Evolutionary conservation across 306 rosid species (phyloP).

Genomic region (Echinosophora koreensis): DNA sequence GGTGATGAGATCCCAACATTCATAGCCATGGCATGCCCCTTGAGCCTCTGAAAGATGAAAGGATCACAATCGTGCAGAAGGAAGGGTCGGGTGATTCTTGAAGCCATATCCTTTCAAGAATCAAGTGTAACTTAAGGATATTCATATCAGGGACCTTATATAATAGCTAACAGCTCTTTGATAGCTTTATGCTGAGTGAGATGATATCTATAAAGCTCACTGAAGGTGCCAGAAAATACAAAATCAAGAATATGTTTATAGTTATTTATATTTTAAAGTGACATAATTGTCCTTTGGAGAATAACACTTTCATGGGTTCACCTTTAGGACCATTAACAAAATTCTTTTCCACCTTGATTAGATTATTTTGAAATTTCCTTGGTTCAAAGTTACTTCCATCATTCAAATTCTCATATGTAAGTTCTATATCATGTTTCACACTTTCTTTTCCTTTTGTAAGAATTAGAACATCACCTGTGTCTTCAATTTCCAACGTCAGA

Average conservation of each 20-base stretch:
- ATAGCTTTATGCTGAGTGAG: conserved; percentile 39
- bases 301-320: no score
- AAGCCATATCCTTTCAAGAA: conserved; percentile 17
- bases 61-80: conserved; percentile 52
- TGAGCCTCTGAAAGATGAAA: conserved; percentile 61
- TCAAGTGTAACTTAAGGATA: conserved; percentile 17
- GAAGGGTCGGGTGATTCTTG: conserved; percentile 29
- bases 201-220: conserved; percentile 25
- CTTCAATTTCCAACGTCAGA: no score
- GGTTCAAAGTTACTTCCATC: no score
- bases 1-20: conserved; percentile 84
- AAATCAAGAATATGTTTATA: conserved; percentile 40
- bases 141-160: conserved; percentile 13
- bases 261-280: no score
- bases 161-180: conserved; percentile 12
- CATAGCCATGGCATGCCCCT: conserved; percentile 77
- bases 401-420: no score
- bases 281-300: no score
- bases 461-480: no score
- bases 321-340: no score
- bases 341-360: no score
- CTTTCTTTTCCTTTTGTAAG: no score
- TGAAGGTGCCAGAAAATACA: conserved; percentile 32
- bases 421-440: no score
- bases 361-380: no score